phyloP scores from a whole-genome alignment of 495 filamentous ascomycete genomes.

The Cercophora samala region DNA sequence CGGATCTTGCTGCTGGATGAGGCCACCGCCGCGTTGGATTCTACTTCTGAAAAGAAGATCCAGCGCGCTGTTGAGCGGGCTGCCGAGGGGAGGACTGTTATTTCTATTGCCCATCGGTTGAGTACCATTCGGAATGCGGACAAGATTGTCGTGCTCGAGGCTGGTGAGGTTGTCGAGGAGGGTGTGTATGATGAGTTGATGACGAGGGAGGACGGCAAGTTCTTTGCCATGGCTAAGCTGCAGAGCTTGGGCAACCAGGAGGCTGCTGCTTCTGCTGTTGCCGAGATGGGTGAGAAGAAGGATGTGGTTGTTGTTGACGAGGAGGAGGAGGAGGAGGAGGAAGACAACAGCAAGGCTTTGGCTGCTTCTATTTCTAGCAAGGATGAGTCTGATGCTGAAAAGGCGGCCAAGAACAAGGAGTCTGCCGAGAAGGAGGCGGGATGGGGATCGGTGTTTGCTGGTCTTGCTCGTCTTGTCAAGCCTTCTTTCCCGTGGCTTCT shows the following conservation, averaged over 20 bases:
- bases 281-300: background rate
- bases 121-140: slow-evolving; percentile 86
- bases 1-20: slow-evolving; percentile 88
- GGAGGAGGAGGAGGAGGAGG: background rate
- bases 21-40: slow-evolving; percentile 86
- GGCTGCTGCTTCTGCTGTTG: slow-evolving; percentile 7
- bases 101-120: slow-evolving; percentile 88
- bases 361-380: background rate
- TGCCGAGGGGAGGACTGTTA: slow-evolving; percentile 78
- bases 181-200: slow-evolving; percentile 67
- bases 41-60: slow-evolving; percentile 87
- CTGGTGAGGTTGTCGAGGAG: slow-evolving; percentile 73
- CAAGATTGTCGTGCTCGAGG: slow-evolving; percentile 85
- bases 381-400: background rate
- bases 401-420: background rate
- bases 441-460: slow-evolving; percentile 17
- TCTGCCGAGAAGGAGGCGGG: slow-evolving; percentile 33
- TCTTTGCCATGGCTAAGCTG: slow-evolving; percentile 47
- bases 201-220: slow-evolving; percentile 50
- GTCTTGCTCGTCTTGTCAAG: slow-evolving; percentile 20
- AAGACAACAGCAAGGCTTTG: background rate
- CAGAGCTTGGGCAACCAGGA: slow-evolving; percentile 46
- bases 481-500: slow-evolving; percentile 9
- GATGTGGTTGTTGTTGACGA: background rate
- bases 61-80: slow-evolving; percentile 85